Percentiles rank a stretch among this genome's conserved stretches.
Evolutionary conservation across 1,284 basidiomycete genomes (phyloP).

Genomic region (Pyrrhoderma lamaoense): DNA sequence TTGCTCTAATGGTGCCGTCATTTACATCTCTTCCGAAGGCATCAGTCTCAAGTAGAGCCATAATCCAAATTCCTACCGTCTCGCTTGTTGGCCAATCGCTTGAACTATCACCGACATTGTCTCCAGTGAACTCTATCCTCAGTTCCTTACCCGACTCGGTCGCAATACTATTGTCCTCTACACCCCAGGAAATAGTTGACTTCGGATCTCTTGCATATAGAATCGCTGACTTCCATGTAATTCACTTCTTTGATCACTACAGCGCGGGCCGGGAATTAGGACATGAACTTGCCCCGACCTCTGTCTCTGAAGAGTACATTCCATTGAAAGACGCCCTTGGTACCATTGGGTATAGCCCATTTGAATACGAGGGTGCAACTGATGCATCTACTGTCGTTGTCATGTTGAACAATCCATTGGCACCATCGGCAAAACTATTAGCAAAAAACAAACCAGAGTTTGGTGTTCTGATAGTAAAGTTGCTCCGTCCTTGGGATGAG

Average conservation of each 20-base stretch:
- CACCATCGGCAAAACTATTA: conserved; percentile 47
- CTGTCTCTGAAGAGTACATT: conserved; percentile 23
- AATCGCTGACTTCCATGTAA: conserved; percentile 54
- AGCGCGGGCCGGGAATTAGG: conserved; percentile 64
- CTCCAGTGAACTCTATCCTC: conserved; percentile 55
- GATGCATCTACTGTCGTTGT: conserved; percentile 54
- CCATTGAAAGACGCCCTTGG: conserved; percentile 42
- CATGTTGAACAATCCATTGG: conserved; percentile 63
- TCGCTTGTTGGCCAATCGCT: conserved; percentile 60
- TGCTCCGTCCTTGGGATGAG: conserved; percentile 72
- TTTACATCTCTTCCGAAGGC: conserved; percentile 58
- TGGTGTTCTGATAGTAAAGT: conserved; percentile 62
- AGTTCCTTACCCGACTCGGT: conserved; percentile 60
- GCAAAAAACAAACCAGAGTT: conserved; percentile 40
- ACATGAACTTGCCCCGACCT: conserved; percentile 33
- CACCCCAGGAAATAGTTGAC: conserved; percentile 71
- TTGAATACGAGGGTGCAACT: conserved; percentile 61
- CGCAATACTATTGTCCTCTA: conserved; percentile 75
- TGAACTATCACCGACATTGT: conserved; percentile 63
- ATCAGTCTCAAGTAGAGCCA: conserved; percentile 54
- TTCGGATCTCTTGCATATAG: conserved; percentile 64
- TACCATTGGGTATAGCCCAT: conserved; percentile 50
- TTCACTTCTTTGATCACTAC: conserved; percentile 76
- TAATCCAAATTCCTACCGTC: conserved; percentile 72
- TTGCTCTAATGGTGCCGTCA: conserved; percentile 71